Evolutionary conservation across 257 asterid genomes (phyloP).

Genomic region (Capsicum chinense): DNA sequence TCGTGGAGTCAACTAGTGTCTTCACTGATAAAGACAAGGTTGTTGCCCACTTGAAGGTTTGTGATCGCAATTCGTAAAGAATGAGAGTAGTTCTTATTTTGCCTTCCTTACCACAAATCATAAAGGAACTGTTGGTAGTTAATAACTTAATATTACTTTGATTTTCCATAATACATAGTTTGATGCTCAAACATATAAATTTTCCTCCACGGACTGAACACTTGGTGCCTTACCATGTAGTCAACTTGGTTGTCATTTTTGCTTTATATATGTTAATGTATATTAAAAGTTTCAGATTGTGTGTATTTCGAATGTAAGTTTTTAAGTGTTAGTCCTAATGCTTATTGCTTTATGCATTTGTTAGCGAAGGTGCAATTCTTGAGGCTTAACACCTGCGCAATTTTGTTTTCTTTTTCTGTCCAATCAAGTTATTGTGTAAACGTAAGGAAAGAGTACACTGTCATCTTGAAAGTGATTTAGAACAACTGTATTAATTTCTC

Average conservation of each 20-base stretch:
- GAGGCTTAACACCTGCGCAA: not conserved
- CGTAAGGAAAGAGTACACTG: not conserved
- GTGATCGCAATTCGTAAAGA: not conserved
- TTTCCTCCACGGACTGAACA: not conserved
- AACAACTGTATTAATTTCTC: not conserved
- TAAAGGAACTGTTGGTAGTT: no score
- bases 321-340: not conserved
- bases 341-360: not conserved
- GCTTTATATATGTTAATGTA: not conserved
- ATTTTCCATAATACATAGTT: not conserved
- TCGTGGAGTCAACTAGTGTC: conserved; percentile 84
- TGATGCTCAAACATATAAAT: not conserved
- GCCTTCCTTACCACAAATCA: not conserved
- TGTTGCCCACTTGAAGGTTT: conserved; percentile 83
- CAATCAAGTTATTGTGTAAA: not conserved
- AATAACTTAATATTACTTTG: no score
- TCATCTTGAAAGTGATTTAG: not conserved
- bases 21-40: conserved; percentile 85
- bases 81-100: not conserved
- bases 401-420: not conserved
- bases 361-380: not conserved
- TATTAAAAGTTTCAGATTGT: not conserved
- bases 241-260: not conserved
- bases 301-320: not conserved
- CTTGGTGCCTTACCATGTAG: not conserved